A percentile compares a stretch with the other conserved stretches of the same genome.
Evolutionary conservation across 768 basidiomycete genomes (phyloP).

Genomic region (Tulasnella sp.): DNA sequence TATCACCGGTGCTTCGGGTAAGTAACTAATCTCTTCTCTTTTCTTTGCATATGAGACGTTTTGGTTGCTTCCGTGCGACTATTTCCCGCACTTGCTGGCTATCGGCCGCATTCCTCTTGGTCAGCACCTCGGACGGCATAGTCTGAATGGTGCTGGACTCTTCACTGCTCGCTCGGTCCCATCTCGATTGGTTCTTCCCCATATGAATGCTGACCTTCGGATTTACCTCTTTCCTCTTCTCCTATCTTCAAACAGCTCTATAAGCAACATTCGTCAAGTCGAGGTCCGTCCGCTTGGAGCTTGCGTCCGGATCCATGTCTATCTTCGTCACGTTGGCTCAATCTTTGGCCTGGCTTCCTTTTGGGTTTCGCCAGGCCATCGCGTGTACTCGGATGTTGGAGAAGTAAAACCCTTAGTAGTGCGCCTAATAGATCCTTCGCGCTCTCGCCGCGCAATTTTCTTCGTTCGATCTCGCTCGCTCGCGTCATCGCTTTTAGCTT

Average conservation of each 20-base stretch:
- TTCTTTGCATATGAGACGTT: neutral
- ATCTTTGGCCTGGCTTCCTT: neutral
- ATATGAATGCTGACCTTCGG: neutral
- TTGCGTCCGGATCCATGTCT: neutral
- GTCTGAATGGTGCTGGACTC: neutral
- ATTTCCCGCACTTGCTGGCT: neutral
- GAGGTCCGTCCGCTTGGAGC: constrained; percentile 5
- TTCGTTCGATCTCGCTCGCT: neutral
- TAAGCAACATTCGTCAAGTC: neutral
- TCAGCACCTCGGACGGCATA: neutral
- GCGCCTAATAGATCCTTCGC: neutral
- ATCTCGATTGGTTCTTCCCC: neutral
- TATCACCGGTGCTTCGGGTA: constrained; percentile 61
- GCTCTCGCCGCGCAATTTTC: neutral
- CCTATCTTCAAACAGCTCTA: neutral
- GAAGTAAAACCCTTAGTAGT: constrained; percentile 7
- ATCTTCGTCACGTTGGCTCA: constrained; percentile 3
- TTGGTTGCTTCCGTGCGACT: neutral
- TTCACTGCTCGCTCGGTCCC: neutral
- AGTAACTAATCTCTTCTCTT: neutral
- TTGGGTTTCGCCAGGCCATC: neutral
- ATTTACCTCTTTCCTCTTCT: neutral
- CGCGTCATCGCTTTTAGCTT: neutral
- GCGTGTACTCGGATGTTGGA: constrained; percentile 3
- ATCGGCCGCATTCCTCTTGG: neutral